Conservation (phyloP, 1,284 basidiomycete species). For the Heterobasidion annosum region DNA sequence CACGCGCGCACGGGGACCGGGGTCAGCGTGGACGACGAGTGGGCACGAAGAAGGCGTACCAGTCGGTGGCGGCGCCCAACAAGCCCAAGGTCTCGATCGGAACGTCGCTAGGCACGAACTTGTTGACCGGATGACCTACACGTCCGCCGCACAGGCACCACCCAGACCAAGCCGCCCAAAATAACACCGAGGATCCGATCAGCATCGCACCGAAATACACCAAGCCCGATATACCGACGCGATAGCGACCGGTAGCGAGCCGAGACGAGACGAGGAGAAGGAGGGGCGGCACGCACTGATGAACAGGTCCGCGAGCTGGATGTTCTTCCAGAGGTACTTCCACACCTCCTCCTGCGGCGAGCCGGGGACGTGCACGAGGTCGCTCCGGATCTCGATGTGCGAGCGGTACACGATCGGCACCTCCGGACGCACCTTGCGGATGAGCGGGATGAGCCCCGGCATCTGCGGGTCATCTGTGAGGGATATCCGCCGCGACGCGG, state of each 20-base stretch:
- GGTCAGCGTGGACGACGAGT: background rate
- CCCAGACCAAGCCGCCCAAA: no score
- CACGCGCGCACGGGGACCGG: slow-evolving; percentile 1
- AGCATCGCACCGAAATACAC: no score
- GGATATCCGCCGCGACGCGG: background rate
- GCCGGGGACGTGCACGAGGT: slow-evolving; percentile 62
- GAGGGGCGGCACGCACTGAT: slow-evolving; percentile 37
- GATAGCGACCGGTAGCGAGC: background rate
- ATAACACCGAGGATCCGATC: no score
- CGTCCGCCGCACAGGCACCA: no score
- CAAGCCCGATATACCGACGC: no score
- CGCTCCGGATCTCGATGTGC: slow-evolving; percentile 83
- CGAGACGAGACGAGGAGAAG: background rate
- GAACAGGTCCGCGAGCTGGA: slow-evolving; percentile 78
- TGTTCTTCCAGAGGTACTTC: slow-evolving; percentile 87
- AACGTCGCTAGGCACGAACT: slow-evolving; percentile 81
- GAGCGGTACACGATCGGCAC: slow-evolving; percentile 84
- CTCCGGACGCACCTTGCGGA: slow-evolving; percentile 71
- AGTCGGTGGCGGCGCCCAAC: slow-evolving; percentile 74
- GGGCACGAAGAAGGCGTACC: slow-evolving; percentile 32
- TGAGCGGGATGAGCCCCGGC: slow-evolving; percentile 82
- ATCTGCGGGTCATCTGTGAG: slow-evolving; percentile 71
- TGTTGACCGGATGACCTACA: slow-evolving; percentile 70
- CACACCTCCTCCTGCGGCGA: slow-evolving; percentile 84
- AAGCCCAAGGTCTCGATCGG: slow-evolving; percentile 61